phyloP scores from a whole-genome alignment of 2,329 filamentous ascomycete genomes.

The Tolypocladium tundrense region DNA sequence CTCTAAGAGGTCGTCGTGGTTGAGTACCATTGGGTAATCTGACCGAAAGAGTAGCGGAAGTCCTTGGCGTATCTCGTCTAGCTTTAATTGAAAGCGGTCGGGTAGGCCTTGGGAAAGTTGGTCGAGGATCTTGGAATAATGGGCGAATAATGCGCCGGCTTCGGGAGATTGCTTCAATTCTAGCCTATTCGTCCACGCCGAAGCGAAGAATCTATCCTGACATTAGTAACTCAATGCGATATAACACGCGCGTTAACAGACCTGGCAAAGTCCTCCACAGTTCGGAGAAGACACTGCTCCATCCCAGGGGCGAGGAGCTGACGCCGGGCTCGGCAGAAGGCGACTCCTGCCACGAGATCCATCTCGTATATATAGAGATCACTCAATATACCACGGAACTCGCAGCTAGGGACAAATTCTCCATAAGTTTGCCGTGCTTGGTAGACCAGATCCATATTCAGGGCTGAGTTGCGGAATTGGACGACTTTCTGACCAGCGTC shows the following conservation, averaged over 20 bases:
- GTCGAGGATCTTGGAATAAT: conserved; percentile 6
- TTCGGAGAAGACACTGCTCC: conserved; percentile 4
- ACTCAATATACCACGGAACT: conserved; percentile 3
- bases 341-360: conserved; percentile 6
- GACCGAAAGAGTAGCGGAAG: conserved; percentile 10
- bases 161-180: neutral
- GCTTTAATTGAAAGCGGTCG: conserved; percentile 3
- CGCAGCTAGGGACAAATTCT: conserved; percentile 6
- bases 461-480: conserved; percentile 8
- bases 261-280: conserved; percentile 7
- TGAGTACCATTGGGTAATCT: conserved; percentile 11
- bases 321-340: conserved; percentile 6
- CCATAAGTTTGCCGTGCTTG: conserved; percentile 5
- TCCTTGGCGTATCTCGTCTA: conserved; percentile 4
- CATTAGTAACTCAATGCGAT: neutral
- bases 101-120: conserved; percentile 6
- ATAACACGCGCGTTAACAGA: neutral
- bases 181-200: conserved; percentile 6
- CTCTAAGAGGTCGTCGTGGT: conserved; percentile 16
- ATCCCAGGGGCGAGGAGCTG: conserved; percentile 1
- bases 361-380: conserved; percentile 6
- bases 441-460: conserved; percentile 5
- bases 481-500: conserved; percentile 4
- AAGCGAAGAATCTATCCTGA: conserved; percentile 9
- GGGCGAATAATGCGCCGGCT: neutral